Base-by-base conservation (phyloP, 2,329 filamentous ascomycete genomes). In the Paraconiothyrium brasiliense region DNA sequence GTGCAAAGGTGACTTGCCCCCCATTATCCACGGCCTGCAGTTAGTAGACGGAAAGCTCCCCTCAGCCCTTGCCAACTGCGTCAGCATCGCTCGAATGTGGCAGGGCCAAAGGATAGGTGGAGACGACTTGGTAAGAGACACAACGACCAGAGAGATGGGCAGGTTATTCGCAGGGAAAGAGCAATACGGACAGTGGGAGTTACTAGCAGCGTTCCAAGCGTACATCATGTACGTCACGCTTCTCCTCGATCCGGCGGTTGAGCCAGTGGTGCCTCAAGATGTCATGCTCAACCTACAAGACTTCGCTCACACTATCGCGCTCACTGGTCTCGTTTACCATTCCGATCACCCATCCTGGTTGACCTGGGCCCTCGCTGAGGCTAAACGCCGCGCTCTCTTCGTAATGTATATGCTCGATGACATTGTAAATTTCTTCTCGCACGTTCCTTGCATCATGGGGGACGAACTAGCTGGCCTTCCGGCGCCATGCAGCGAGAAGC, bases 321-420 rank as follows among this genome's bases (percentile, higher is more conserved):
- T 43, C 13, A 16, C 35, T 10, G 51, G 51, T 37, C 51, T 54
- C 22, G 22, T 30, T 8, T 14, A 43, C 51, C 35, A 37, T 22
- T 32, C 11, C 37, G 51, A 54, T 6, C 22, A 4, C 37, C 51
- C 51, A n/a, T 6, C 37, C 10, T 54, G 22, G 37, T 8, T 13
- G 14, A 11, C 24, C 11, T 54, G 51, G 51, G 35, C 37, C 13
- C 51, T 54, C 11, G 51, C 35, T 13, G 51, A 54, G 20, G 37
- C 51, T 30, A 54, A 43, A 13, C 51, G 51, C 35, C 51, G 51
- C 37, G 27, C 51, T 5, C 51, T 54, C 14, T 9, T 32, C 24
- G 51, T 37, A 4, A 44, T 54, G 51, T 54, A 54, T 24, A 43
- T 54, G 37, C 51, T 54, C 35, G 51, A 54, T 37, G 51, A 54